Percentiles rank a stretch among this genome's conserved stretches.
Evolutionary conservation across 768 basidiomycete genomes (phyloP).

Genomic region (Termitomyces bulborhizus): DNA sequence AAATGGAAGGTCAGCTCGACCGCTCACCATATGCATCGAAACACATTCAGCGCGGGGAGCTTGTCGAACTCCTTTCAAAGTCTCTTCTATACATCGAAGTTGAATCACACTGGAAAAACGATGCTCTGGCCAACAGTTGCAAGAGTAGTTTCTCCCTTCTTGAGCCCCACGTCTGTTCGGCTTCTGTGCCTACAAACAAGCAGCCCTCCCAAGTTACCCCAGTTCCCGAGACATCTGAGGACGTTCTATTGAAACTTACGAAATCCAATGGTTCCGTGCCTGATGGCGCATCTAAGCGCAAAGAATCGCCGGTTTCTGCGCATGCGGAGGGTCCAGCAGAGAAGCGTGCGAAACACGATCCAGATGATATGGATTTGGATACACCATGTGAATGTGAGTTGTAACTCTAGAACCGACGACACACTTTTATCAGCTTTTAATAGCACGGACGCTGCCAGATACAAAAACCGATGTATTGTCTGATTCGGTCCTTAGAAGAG

Average conservation of each 20-base stretch:
- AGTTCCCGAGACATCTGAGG: slow-evolving; percentile 6
- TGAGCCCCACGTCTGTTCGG: slow-evolving; percentile 65
- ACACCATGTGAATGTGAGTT: slow-evolving; percentile 24
- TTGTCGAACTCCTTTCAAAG: slow-evolving; percentile 75
- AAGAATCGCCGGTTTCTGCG: slow-evolving; percentile 35
- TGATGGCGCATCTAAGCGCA: slow-evolving; percentile 38
- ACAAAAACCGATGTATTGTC: slow-evolving; percentile 1
- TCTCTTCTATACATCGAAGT: slow-evolving; percentile 78
- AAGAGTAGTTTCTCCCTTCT: slow-evolving; percentile 69
- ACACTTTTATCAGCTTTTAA: background rate
- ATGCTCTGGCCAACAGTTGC: slow-evolving; percentile 58
- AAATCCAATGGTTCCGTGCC: slow-evolving; percentile 17
- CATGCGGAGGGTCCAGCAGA: slow-evolving; percentile 47
- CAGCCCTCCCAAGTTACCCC: slow-evolving; percentile 13
- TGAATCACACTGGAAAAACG: slow-evolving; percentile 75
- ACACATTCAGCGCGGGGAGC: slow-evolving; percentile 76
- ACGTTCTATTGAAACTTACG: slow-evolving; percentile 5
- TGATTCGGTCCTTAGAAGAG: slow-evolving; percentile 17
- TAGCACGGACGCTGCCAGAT: background rate
- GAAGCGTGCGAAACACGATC: slow-evolving; percentile 54
- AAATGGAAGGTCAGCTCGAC: slow-evolving; percentile 68
- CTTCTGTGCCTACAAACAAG: slow-evolving; percentile 31
- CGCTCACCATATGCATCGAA: slow-evolving; percentile 61
- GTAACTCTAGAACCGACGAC: slow-evolving; percentile 4
- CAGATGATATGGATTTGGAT: slow-evolving; percentile 44